These are phyloP conservation scores for Alternaria ethzedia DNA, from an alignment of 2,329 filamentous ascomycete species.

Conservation along the genomic window DNA sequence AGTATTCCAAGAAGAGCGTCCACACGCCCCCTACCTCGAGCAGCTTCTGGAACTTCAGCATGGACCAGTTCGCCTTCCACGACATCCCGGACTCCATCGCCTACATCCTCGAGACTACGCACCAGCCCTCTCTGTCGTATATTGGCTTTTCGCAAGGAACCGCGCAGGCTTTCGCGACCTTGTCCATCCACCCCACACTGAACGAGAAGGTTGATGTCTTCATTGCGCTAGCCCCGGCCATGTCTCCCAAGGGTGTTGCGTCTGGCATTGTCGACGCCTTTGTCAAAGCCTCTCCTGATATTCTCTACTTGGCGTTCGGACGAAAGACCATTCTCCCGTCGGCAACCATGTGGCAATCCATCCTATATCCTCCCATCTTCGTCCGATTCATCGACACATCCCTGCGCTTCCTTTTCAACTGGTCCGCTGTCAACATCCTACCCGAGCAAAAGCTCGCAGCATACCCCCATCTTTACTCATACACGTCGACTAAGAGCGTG, in stretches of 20 bases:
- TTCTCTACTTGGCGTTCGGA: conserved; percentile 92
- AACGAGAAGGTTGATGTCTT: conserved; percentile 96
- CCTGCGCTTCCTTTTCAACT: conserved; percentile 85
- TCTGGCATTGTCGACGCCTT: conserved; percentile 92
- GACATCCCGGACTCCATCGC: conserved; percentile 95
- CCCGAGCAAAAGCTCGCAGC: conserved; percentile 89
- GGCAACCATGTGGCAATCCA: conserved; percentile 95
- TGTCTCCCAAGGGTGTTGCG: conserved; percentile 90
- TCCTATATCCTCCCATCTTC: conserved; percentile 94
- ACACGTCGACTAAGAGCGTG: conserved; percentile 93
- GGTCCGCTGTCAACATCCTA: conserved; percentile 84
- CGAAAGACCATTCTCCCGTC: conserved; percentile 89
- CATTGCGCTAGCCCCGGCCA: conserved; percentile 92
- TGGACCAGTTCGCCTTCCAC: conserved; percentile 97
- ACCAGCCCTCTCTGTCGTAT: conserved; percentile 85
- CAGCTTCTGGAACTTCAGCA: conserved; percentile 96
- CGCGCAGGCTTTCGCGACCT: conserved; percentile 91
- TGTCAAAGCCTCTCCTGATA: conserved; percentile 89
- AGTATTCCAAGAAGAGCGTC: conserved; percentile 96
- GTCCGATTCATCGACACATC: conserved; percentile 84
- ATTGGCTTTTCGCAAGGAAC: conserved; percentile 98
- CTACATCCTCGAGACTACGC: conserved; percentile 86
- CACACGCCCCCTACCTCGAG: conserved; percentile 74
- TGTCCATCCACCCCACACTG: conserved; percentile 89
- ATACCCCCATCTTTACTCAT: conserved; percentile 95